These are phyloP conservation scores for Pleurotus sapidus DNA, from an alignment of 768 basidiomycete species.

Conservation along the genomic window DNA sequence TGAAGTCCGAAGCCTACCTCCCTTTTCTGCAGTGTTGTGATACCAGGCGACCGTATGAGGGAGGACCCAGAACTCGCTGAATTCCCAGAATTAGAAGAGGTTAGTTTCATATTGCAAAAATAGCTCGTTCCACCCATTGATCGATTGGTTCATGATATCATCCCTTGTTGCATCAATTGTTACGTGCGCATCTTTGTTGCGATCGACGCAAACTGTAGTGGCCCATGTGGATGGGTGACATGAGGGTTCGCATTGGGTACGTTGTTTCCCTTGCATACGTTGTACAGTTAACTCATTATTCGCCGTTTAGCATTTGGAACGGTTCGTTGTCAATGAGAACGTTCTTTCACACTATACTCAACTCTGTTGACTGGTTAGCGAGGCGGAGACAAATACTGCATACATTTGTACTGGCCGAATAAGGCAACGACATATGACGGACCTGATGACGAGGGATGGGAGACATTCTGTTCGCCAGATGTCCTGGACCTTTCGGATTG, in stretches of 20 bases:
- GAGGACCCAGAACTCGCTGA: constrained; percentile 35
- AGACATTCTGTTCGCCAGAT: constrained; percentile 25
- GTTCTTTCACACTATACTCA: constrained; percentile 1
- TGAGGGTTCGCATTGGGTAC: constrained; percentile 21
- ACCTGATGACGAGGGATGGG: constrained; percentile 29
- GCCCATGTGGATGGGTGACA: constrained; percentile 30
- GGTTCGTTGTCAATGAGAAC: constrained; percentile 2
- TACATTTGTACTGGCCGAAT: constrained; percentile 37
- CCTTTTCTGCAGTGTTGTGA: constrained; percentile 24
- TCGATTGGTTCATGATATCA: too few species aligned
- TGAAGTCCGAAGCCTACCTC: background rate
- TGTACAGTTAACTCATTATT: constrained; percentile 13
- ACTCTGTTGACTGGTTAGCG: constrained; percentile 20
- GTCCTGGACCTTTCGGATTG: constrained; percentile 30
- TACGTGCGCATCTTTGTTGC: too few species aligned
- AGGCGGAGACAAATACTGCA: constrained; percentile 32
- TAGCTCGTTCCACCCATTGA: too few species aligned
- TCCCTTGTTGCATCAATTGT: too few species aligned
- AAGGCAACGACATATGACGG: constrained; percentile 19
- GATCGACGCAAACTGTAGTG: constrained; percentile 14
- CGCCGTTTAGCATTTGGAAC: constrained; percentile 24
- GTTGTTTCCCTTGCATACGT: constrained; percentile 1
- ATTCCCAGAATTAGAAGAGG: constrained; percentile 29
- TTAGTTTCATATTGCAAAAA: constrained; percentile 12
- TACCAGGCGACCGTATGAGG: constrained; percentile 33